Evolutionary conservation across 2,329 filamentous ascomycete species (phyloP), one percentile per base, ranked within the genome.

Genomic region (Chaetothyriales sp.): DNA sequence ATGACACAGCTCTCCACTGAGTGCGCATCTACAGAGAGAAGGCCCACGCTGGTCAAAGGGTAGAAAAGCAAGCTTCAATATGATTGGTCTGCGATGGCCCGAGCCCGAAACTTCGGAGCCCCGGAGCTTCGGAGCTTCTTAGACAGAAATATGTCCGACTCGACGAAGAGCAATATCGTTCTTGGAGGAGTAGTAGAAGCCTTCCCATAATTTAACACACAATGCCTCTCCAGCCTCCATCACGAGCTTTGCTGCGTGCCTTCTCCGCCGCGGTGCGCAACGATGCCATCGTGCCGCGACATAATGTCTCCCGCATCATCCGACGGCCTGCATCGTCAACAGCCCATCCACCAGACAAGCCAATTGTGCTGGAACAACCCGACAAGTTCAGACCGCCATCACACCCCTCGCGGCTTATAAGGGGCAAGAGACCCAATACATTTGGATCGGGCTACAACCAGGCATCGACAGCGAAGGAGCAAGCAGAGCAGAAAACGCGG

Each of bases 301-400:
- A 44, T 37, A 22, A 20, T 19, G 18, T 48, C 19, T 20, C 37
- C 1, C 9, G 37, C n/a, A 22, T 20, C 13, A 20, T 20, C 22
- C 33, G 49, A 46, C 52, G 52, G 19, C 46, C 54, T 4, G 46
- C 56, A 37, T 56, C 50, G 10, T 53, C 54, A 6, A 49, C 51
- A 28, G 48, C 55, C 8, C 18, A 49, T 18, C 33, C 49, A 40
- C 25, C 48, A 47, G 55, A 18, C 40, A 85, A 83, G 63, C 78
- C 80, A 37, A 76, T 82, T 56, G 77, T 88, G 4, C 82, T 98
- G 58, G 86, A 86, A 62, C 88, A 95, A 69, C 90, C 90, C 20
- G 78, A 85, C 63, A 85, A 83, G 66, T 97, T 95, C 75, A 86
- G 86, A 47, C 90, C 92, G 1, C 92, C 92, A 0, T 97, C 90